Evolutionary conservation across 2,329 filamentous ascomycete genomes (phyloP).

Genomic region (Cladosporium sphaerospermum): DNA sequence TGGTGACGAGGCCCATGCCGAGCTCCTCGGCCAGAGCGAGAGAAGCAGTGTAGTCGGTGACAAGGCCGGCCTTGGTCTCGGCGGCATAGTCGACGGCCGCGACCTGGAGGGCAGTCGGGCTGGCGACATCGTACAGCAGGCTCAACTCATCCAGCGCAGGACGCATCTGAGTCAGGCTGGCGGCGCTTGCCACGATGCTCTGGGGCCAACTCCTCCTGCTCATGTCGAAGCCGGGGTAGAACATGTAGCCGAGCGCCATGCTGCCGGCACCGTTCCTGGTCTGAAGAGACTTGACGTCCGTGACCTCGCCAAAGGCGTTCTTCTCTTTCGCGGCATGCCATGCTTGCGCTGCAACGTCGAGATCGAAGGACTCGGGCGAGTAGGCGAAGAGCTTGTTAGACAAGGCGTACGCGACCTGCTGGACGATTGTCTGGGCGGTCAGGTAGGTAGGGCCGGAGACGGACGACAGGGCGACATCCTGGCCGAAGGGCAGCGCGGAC

Average conservation of each 20-base stretch:
- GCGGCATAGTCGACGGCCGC: conserved; percentile 78
- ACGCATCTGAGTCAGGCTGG: conserved; percentile 73
- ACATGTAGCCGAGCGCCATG: conserved; percentile 92
- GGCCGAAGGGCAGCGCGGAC: conserved; percentile 47
- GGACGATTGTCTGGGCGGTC: conserved; percentile 86
- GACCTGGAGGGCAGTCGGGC: conserved; percentile 86
- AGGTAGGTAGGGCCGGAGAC: conserved; percentile 87
- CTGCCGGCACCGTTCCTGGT: conserved; percentile 83
- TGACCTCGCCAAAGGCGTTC: conserved; percentile 78
- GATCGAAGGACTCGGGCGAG: conserved; percentile 86
- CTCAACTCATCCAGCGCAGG: conserved; percentile 85
- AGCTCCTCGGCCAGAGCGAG: conserved; percentile 82
- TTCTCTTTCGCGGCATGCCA: conserved; percentile 66
- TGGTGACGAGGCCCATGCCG: conserved; percentile 78
- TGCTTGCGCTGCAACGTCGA: conserved; percentile 73
- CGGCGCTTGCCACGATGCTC: conserved; percentile 78
- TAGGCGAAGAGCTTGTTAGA: conserved; percentile 98
- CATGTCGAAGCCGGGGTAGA: conserved; percentile 92
- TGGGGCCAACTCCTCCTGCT: conserved; percentile 88
- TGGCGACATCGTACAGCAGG: conserved; percentile 83
- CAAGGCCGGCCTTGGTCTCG: conserved; percentile 60
- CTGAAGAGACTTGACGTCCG: conserved; percentile 73
- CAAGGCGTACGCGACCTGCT: conserved; percentile 90
- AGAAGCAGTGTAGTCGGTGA: conserved; percentile 79
- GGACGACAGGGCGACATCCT: conserved; percentile 45